phyloP scores from a whole-genome alignment of 305 asterid species.

The Solanum hybrid region DNA sequence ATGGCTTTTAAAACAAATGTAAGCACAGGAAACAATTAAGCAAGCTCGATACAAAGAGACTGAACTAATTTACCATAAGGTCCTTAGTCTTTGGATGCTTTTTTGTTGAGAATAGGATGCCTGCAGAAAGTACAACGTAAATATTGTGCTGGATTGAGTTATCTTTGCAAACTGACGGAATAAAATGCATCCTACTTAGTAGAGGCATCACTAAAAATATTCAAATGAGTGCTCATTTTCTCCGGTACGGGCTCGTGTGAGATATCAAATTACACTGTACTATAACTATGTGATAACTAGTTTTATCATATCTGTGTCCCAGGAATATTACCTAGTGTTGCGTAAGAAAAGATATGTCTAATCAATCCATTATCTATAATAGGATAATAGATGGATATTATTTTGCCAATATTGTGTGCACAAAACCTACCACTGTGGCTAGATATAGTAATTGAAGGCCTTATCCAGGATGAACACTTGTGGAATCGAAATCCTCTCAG shows the following conservation, averaged over 20 bases:
- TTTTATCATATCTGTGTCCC: neutral
- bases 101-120: constrained; percentile 75
- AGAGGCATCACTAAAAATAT: neutral
- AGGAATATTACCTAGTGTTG: neutral
- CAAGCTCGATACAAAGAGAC: neutral
- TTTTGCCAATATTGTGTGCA: neutral
- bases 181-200: neutral
- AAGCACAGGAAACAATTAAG: neutral
- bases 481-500: constrained; percentile 93
- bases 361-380: neutral
- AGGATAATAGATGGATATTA: neutral
- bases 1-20: neutral
- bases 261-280: neutral
- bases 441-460: constrained; percentile 87
- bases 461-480: constrained; percentile 88
- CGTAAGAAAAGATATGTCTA: neutral
- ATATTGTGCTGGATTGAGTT: constrained; percentile 14
- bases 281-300: neutral
- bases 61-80: constrained; percentile 62
- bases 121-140: constrained; percentile 29
- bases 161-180: neutral
- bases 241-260: neutral
- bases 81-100: constrained; percentile 89
- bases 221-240: neutral
- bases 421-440: constrained; percentile 66